These are phyloP conservation scores for Haberlea rhodopensis DNA, from an alignment of 257 asterid species.

Conservation along the genomic window DNA sequence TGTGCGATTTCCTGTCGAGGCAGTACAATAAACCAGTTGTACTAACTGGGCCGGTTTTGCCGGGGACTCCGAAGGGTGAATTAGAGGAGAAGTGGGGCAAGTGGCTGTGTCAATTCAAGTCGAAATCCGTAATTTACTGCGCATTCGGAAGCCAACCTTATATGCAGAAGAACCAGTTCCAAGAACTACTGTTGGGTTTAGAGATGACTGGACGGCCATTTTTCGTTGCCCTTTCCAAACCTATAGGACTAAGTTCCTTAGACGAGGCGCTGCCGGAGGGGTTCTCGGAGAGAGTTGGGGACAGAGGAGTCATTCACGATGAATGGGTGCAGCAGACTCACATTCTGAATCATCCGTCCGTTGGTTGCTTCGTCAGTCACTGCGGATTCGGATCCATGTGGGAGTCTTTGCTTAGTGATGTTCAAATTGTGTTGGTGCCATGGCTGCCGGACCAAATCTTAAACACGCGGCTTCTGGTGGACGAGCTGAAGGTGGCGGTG, in stretches of 20 bases:
- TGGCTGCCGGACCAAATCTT: slow-evolving; percentile 63
- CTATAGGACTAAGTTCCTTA: slow-evolving; percentile 42
- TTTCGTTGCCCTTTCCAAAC: slow-evolving; percentile 55
- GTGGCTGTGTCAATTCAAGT: slow-evolving; percentile 51
- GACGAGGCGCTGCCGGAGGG: slow-evolving; percentile 81
- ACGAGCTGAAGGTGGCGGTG: slow-evolving; percentile 69
- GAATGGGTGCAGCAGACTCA: slow-evolving; percentile 74
- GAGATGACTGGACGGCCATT: slow-evolving; percentile 72
- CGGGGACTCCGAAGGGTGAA: slow-evolving; percentile 30
- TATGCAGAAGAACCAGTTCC: slow-evolving; percentile 51
- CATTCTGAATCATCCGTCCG: slow-evolving; percentile 59
- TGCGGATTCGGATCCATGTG: slow-evolving; percentile 92
- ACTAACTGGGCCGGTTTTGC: slow-evolving; percentile 63
- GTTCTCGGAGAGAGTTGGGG: slow-evolving; percentile 53
- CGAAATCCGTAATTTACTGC: slow-evolving; percentile 49
- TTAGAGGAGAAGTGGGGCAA: slow-evolving; percentile 50
- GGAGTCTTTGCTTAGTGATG: slow-evolving; percentile 68
- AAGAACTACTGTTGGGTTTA: slow-evolving; percentile 60
- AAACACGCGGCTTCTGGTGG: slow-evolving; percentile 61
- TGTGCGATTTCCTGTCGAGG: slow-evolving; percentile 52
- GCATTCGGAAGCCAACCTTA: slow-evolving; percentile 68
- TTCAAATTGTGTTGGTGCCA: slow-evolving; percentile 69
- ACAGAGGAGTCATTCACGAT: slow-evolving; percentile 52
- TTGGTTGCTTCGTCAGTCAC: slow-evolving; percentile 87
- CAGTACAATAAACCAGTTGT: slow-evolving; percentile 56